These are phyloP conservation scores for Protostelium mycophagum DNA, from an alignment of 78 protist species.

Conservation along the genomic window DNA sequence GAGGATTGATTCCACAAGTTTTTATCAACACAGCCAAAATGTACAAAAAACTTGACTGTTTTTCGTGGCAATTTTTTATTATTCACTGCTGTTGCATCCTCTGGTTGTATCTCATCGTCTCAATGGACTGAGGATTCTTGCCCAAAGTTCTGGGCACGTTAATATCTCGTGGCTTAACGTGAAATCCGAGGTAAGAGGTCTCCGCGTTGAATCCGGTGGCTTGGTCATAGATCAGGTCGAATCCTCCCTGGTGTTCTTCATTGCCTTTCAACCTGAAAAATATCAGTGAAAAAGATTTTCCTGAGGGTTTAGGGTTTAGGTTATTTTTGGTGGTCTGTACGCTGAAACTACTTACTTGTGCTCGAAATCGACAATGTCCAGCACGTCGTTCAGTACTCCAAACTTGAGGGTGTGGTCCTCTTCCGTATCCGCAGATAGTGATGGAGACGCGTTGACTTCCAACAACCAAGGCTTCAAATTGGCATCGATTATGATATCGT, in stretches of 20 bases:
- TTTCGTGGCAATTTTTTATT: no score
- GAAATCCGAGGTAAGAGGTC: background rate
- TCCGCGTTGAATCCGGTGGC: background rate
- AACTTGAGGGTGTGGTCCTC: constrained; percentile 56
- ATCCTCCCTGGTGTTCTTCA: background rate
- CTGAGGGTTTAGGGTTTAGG: no score
- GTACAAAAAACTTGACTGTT: no score
- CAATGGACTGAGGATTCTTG: background rate
- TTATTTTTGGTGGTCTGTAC: background rate
- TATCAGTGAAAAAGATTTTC: background rate
- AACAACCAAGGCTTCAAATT: constrained; percentile 52
- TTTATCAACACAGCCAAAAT: no score
- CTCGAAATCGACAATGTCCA: constrained; percentile 42
- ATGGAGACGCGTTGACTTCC: constrained; percentile 57
- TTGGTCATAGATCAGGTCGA: background rate
- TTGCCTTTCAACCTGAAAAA: background rate
- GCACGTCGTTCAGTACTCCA: constrained; percentile 48
- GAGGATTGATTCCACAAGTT: no score
- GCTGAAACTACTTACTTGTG: background rate
- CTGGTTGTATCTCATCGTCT: background rate
- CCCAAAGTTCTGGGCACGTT: background rate
- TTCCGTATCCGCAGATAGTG: constrained; percentile 40
- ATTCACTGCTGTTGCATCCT: background rate
- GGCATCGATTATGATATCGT: constrained; percentile 60
- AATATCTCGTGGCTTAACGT: background rate